Conservation (phyloP, 495 filamentous ascomycete species). For the Ascobolus immersus region DNA sequence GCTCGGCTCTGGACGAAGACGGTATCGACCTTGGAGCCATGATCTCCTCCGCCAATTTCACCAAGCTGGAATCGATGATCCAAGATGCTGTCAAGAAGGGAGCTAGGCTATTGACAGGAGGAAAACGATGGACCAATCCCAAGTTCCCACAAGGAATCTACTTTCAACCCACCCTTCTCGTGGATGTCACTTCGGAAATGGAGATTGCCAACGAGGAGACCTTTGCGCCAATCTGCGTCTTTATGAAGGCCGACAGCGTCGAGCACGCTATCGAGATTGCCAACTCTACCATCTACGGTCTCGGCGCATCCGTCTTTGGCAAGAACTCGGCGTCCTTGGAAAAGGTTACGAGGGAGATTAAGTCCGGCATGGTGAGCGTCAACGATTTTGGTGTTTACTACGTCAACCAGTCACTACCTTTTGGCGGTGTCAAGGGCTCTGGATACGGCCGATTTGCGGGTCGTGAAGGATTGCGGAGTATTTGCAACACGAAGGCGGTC, state of each 20-base stretch:
- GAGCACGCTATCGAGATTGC: conserved; percentile 40
- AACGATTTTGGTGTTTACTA: conserved; percentile 91
- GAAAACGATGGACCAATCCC: conserved; percentile 43
- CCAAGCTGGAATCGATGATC: conserved; percentile 43
- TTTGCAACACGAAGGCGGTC: conserved; percentile 71
- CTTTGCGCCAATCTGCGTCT: conserved; percentile 69
- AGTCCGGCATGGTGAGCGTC: conserved; percentile 69
- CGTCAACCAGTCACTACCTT: conserved; percentile 60
- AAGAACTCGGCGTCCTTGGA: conserved; percentile 25
- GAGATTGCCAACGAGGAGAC: conserved; percentile 72
- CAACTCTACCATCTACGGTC: conserved; percentile 51
- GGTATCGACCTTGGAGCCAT: conserved; percentile 63
- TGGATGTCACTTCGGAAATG: conserved; percentile 55
- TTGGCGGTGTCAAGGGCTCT: conserved; percentile 63
- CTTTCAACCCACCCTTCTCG: conserved; percentile 71
- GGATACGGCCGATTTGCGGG: conserved; percentile 89
- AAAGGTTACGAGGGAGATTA: conserved; percentile 37
- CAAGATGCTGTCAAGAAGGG: conserved; percentile 49
- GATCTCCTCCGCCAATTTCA: conserved; percentile 53
- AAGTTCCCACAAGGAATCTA: conserved; percentile 55
- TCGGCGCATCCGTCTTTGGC: conserved; percentile 70
- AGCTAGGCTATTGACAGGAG: conserved; percentile 58
- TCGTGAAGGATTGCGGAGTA: conserved; percentile 55
- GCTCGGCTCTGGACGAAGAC: conserved; percentile 34
- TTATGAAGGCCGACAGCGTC: conserved; percentile 44